Percentiles rank a stretch among this genome's conserved stretches.
phyloP scores from a whole-genome alignment of 257 asterid species.

The Ballota nigra region DNA sequence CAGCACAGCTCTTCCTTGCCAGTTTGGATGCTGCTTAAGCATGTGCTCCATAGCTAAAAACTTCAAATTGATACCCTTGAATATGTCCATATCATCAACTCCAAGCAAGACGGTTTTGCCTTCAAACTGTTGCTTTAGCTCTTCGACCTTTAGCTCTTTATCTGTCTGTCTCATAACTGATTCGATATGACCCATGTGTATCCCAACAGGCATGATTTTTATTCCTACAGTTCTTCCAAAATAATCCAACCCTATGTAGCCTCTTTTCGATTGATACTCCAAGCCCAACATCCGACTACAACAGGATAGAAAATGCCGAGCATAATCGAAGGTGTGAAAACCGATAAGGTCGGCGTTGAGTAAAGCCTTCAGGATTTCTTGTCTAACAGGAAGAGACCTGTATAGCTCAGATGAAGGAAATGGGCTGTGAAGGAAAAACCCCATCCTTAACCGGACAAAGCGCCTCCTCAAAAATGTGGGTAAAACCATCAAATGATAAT shows the following conservation, averaged over 20 bases:
- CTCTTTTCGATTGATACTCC: slow-evolving; percentile 89
- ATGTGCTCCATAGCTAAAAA: slow-evolving; percentile 82
- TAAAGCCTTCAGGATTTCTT: slow-evolving; percentile 81
- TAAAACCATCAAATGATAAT: slow-evolving; percentile 86
- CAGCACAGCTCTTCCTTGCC: slow-evolving; percentile 86
- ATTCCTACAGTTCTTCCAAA: slow-evolving; percentile 90
- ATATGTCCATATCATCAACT: slow-evolving; percentile 91
- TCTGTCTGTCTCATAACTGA: slow-evolving; percentile 66
- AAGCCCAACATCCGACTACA: slow-evolving; percentile 94
- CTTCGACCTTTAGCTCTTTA: slow-evolving; percentile 64
- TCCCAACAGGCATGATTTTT: slow-evolving; percentile 93
- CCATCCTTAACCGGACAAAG: slow-evolving; percentile 72
- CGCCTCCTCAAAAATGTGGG: slow-evolving; percentile 88
- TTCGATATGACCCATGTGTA: slow-evolving; percentile 88
- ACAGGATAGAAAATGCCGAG: slow-evolving; percentile 89
- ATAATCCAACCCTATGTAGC: slow-evolving; percentile 86
- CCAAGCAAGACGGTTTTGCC: slow-evolving; percentile 82
- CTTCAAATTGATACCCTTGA: slow-evolving; percentile 85
- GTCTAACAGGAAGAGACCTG: slow-evolving; percentile 90
- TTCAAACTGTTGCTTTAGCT: slow-evolving; percentile 65
- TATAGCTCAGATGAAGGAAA: slow-evolving; percentile 92
- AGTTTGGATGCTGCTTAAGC: slow-evolving; percentile 75
- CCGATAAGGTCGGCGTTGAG: slow-evolving; percentile 87
- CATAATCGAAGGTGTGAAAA: slow-evolving; percentile 92
- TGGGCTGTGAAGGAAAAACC: slow-evolving; percentile 91